Base-by-base conservation (phyloP, 805 yeast genomes). In the Ogataea degrootiae region DNA sequence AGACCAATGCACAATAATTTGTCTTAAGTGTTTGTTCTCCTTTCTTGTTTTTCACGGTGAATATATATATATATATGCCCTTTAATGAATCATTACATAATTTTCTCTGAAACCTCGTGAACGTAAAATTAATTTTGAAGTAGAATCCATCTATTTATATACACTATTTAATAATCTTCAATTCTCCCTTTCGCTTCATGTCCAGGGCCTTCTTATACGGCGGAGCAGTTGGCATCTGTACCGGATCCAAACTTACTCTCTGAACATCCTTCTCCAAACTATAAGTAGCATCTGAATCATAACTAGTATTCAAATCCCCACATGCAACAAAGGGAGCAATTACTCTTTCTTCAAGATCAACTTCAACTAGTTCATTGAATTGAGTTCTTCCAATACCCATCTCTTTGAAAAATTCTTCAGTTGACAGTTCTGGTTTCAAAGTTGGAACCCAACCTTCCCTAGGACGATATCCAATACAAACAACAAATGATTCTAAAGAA, bases 201-300 rank as follows among this genome's bases (percentile, higher is more conserved):
- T 89, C 96, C 48, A 94, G 68, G 0, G 98, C 99, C 48, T 80
- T 79, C 68, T 92, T 92, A 67, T 94, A 94, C 1, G 99, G 97
- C 1, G 99, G 99, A 33, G 96, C 94, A 0, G 97, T 91, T 8
- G 99, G 99, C 65, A 82, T 74, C 60, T 94, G 98, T 11, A 94
- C 96, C 0, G 99, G 99, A 55, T 89, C 95, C 50, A 94, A 68
- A 49, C 89, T 83, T 15, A 66, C 55, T 31, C 62, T 55, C 6
- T 68, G 65, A 17, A 63, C 65, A 19, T 63, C 65, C 36, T 62
- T 66, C 31, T 79, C 82, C 36, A 83, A 67, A 6, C 80, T 68
- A 62, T 94, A 94, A 0, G 98, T 92, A 0, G 99, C 99, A 68
- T 94, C 99, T 0, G 97, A 87, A 65, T 94, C 99, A 44, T 84